Evolutionary conservation across 2,329 filamentous ascomycete genomes (phyloP), one percentile per base, ranked within the genome.

Genomic region (Paraphaeosphaeria sporulosa): DNA sequence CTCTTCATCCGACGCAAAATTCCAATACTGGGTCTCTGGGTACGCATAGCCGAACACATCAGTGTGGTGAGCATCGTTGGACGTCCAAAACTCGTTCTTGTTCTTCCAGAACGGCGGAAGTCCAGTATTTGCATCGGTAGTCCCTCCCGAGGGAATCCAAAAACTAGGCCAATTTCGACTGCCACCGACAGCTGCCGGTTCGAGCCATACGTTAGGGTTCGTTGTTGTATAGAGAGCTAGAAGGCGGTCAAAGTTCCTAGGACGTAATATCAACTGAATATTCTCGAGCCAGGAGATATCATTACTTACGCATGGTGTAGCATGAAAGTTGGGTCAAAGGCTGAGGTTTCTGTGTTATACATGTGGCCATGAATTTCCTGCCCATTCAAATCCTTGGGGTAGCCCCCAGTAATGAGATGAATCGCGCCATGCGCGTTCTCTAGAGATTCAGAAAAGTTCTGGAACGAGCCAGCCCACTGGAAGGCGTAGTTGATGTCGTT

Each of bases 201-300:
- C 77, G 12, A 93, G 84, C 78, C 87, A 93, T 9, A 83, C 83
- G n/a, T 86, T 79, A 0, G 90, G 90, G 62, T 94, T 85, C 6
- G 93, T 76, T 1, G 84, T 81, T 78, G 94, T 91, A 89, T 90
- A 95, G 65, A 96, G 83, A 40, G 90, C 87, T 76, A 93, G 92
- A 4, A 75, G 57, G 15, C 76, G 72, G 55, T 78, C 76, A 38
- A 77, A 70, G 43, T 78, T 77, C 63, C 74, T 72, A 44, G 63
- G n/a, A 10, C 13, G 34, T 3, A 38, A 2, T 9, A 0, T n/a
- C 5, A 17, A 40, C 15, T 10, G 10, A 17, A n/a, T 12, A 8
- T 17, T 15, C 17, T 13, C 23, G 15, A n/a, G 8, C 32, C 17
- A 2, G 13, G 3, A 25, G 4, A 15, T 12, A 4, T 10, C 12